Evolutionary conservation across 805 yeast species (phyloP), one percentile per base, ranked within the genome.

Genomic region (Yamadazyma phyllophila): DNA sequence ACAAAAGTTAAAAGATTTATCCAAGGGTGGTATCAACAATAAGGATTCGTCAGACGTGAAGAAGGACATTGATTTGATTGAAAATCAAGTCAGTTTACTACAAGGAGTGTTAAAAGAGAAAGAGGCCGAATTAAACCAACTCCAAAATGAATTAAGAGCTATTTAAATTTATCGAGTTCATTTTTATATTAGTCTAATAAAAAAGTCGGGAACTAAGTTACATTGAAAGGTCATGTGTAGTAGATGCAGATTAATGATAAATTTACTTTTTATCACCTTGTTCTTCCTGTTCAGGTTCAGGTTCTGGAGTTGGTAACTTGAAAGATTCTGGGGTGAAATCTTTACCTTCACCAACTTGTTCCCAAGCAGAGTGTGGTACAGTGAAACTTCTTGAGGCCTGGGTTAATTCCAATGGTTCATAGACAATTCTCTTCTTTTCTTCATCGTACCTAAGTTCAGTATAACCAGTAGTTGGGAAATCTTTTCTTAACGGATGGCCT

Each of bases 361-460:
- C 96, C 94, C 96, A 88, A 39, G 85, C 89, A 27, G 92, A 81
- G 9, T 92, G 82, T 39, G 96, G 96, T 39, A 87, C 95, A 24
- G 86, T 74, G 72, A 88, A 88, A 74, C 87, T 85, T 76, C 96
- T 82, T 82, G 88, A 88, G 11, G 96, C 96, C 71, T 88, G 96
- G 27, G 96, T 86, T 64, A 88, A 76, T 73, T 88, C 96, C 61
- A 88, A 76, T 35, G 96, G 96, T 69, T 87, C 96, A 66, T 88
- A 88, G 14, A 88, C 88, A 46, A 88, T 82, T 64, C 96, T 80
- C 76, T 88, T 82, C 78, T 88, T 88, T 67, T 88, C 96, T 64
- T 88, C 89, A 66, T 88, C 96, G 69, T 87, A 88, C 62, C 91
- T 80, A 34, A 88, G 88, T 72, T 88, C 96, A 39, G 94, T 87